Conservation (phyloP, 2,329 filamentous ascomycete genomes). For the Aspergillus amoenus region DNA sequence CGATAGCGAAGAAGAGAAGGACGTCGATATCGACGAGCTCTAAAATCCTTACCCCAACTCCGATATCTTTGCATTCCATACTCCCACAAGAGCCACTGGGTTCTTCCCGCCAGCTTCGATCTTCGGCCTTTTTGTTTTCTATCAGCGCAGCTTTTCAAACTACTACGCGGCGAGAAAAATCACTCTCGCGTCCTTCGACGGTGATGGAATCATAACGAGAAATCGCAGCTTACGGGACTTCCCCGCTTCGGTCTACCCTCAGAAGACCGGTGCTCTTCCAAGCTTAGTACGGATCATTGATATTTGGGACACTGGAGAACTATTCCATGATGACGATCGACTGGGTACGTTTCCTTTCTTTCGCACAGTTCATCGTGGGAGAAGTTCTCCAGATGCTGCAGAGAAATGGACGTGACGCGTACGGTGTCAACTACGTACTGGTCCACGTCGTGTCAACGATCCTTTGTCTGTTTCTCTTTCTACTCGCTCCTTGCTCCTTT, state of each 20-base stretch:
- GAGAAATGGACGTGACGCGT: slow-evolving; percentile 31
- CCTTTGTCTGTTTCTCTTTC: slow-evolving; percentile 30
- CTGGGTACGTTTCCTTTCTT: slow-evolving; percentile 4
- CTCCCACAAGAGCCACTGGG: slow-evolving; percentile 30
- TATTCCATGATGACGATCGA: slow-evolving; percentile 15
- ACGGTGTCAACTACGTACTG: slow-evolving; percentile 27
- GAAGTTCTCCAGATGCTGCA: slow-evolving; percentile 24
- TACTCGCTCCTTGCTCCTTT: slow-evolving; percentile 23
- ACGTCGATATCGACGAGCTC: slow-evolving; percentile 95
- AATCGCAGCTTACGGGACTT: slow-evolving; percentile 13
- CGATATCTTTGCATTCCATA: slow-evolving; percentile 30
- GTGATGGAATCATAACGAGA: slow-evolving; percentile 11
- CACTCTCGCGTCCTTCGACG: neutral
- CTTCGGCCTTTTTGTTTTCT: slow-evolving; percentile 21
- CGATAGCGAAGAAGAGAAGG: slow-evolving; percentile 68
- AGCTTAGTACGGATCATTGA: slow-evolving; percentile 30
- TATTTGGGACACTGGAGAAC: slow-evolving; percentile 13
- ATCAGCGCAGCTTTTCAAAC: slow-evolving; percentile 12
- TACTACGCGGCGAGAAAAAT: slow-evolving; percentile 6
- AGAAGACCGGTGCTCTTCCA: slow-evolving; percentile 17
- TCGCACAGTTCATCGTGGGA: slow-evolving; percentile 17
- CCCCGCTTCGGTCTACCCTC: slow-evolving; percentile 16
- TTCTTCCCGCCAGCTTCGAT: slow-evolving; percentile 18
- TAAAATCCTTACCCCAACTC: slow-evolving; percentile 49
- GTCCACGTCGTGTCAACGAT: slow-evolving; percentile 25